A percentile compares a stretch with the other conserved stretches of the same genome.
Conservation (phyloP, 805 yeast species). For the Wickerhamiella cacticola region DNA sequence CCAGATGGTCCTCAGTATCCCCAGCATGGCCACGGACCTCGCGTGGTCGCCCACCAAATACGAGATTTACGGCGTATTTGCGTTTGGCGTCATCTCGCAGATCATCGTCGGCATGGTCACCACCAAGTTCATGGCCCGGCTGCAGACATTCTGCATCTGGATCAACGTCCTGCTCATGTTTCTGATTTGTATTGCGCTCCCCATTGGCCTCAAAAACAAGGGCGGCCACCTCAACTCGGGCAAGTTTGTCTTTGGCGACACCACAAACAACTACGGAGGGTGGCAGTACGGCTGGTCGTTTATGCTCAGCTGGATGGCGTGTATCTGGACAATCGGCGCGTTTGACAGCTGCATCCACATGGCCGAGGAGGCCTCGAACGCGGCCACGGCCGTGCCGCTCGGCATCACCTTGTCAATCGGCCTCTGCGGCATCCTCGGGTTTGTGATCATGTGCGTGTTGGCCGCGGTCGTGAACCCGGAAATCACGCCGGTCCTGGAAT, state of each 20-base stretch:
- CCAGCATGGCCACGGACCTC: conserved; percentile 30
- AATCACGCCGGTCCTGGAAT: conserved; percentile 33
- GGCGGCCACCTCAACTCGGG: conserved; percentile 37
- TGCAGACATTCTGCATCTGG: conserved; percentile 48
- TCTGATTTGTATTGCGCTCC: conserved; percentile 51
- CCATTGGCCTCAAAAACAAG: conserved; percentile 36
- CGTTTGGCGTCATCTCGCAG: conserved; percentile 46
- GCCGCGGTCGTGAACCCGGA: conserved; percentile 39
- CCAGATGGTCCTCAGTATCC: conserved; percentile 28
- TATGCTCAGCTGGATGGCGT: conserved; percentile 46
- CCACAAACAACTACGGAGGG: conserved; percentile 36
- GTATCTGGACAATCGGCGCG: conserved; percentile 65
- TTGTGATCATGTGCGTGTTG: conserved; percentile 40
- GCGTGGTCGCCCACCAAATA: conserved; percentile 42
- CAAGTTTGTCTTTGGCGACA: conserved; percentile 42
- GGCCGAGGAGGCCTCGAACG: conserved; percentile 57
- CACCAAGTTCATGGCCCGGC: conserved; percentile 42
- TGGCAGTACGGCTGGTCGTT: conserved; percentile 54
- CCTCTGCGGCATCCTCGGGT: conserved; percentile 48
- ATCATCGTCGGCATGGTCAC: conserved; percentile 44
- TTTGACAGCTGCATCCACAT: conserved; percentile 63
- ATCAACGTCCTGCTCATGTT: conserved; percentile 42
- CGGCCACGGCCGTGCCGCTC: conserved; percentile 49
- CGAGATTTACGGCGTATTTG: conserved; percentile 53
- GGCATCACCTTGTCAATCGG: conserved; percentile 50